Evolutionary conservation across 1,139 yeast species (phyloP), one percentile per base, ranked within the genome.

Genomic region (Meyerozyma athensensis): DNA sequence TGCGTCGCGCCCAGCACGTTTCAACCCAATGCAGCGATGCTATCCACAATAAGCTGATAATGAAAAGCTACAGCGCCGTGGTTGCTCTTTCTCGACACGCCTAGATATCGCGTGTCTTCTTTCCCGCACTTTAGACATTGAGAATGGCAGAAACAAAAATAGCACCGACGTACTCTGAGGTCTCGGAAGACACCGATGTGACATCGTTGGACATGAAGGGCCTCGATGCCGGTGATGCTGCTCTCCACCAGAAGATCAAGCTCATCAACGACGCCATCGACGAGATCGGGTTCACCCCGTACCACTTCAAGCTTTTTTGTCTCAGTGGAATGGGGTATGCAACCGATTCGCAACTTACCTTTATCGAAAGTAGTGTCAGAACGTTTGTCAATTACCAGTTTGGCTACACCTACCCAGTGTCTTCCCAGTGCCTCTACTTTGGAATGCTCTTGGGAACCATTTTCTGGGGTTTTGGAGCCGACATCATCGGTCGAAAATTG

Each of bases 321-420:
- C 51, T 75, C 26, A 74, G 73, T 42, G 85, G 85, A 13, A 71
- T 77, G 70, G 86, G 86, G 12, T 79, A 79, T 49, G 74, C 80
- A 5, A 79, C 76, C 19, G 85, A 79, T 52, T 75, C 82, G 13
- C 78, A 77, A 51, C 60, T 79, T 46, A 70, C 68, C 28, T 61
- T 65, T 51, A 49, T 64, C 31, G 73, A 67, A 46, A 53, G 65
- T 39, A 52, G 56, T 26, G 72, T 65, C 8, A 54, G 71, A 42
- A 53, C 59, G 4, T 63, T 59, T 48, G 59, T 63, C 48, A 73
- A 67, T 50, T 66, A 59, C 49, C 79, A 67, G 47, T 66, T 65
- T 47, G 63, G 63, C 16, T 58, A 61, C 40, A 33, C 34, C 10
- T 65, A 58, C 42, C 65, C 72, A 0, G 60, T 62, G 3, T 43